Base-by-base conservation (phyloP, 768 basidiomycete species). In the Terana coerulea region DNA sequence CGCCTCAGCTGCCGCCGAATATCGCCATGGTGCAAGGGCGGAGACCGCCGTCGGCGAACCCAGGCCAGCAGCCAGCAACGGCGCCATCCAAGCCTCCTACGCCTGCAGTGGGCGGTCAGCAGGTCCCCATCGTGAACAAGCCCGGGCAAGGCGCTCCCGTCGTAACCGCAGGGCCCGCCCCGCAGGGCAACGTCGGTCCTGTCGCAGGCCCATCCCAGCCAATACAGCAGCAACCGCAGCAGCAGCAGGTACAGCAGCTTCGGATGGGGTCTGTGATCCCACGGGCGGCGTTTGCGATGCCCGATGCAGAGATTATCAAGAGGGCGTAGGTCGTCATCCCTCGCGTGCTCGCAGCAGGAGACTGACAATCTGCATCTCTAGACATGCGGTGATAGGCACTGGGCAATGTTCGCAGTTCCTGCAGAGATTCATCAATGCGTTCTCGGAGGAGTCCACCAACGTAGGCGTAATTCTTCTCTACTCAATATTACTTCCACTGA, bases 1-100 rank as follows among this genome's bases (percentile, higher is more conserved):
- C 72, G 31, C 55, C 67, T 12, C 69, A 68, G 37, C 67, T 74
- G 28, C 73, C 61, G 5, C 51, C 52, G n/a, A 59, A 61, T 17
- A 43, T 62, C n/a, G 59, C 39, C 42, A 49, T 62, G 46, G 49
- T 47, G 8, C 62, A 59, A 28, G 47, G 40, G 9, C 60, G 63
- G 31, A 55, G 53, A 43, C 64, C 55, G 12, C 28, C 41, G 30
- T n/a, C 17, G 2, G 21, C 34, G 9, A 14, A 22, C 14, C 47
- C 15, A 7, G 21, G 34, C 12, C 45, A 11, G 45, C 45, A 29
- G 19, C 29, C 49, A 11, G 25, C 37, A 10, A 22, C 14, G 39
- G 26, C 36, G 29, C 35, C 57, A 24, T n/a, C 47, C 14, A 51
- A 54, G 28, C 42, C 51, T 15, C 43, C 42, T 1, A 52, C 51